Base-by-base conservation (phyloP, 129 eudicot genomes). In the Flaveria brownii region DNA sequence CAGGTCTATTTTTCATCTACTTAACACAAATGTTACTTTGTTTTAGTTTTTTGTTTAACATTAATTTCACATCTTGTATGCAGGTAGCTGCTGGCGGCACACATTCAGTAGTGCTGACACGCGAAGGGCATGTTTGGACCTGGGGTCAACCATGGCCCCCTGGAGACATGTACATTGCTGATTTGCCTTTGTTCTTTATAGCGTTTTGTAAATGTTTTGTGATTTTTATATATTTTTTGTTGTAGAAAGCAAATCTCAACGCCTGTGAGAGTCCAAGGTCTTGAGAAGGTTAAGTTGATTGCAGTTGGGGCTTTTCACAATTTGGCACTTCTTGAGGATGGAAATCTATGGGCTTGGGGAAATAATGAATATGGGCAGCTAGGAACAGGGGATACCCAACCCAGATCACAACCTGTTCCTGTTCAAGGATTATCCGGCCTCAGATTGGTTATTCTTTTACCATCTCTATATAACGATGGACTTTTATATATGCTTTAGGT, bases 61-160 rank as follows among this genome's bases (percentile, higher is more conserved):
- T 65, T 15, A 36, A 55, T 17, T 47, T 20, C 13, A 68, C 50
- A 78, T 75, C 51, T 67, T 74, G 65, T 70, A 41, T 46, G 70
- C 81, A 95, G 99, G 99, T 95, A 26, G 99, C 99, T 85, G 96
- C 99, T 43, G 99, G 99, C 28, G 99, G 99, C 51, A 95, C 99
- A 52, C 99, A 95, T 64, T 95, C 99, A 14, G 99, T 89, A 51
- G 96, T 95, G 55, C 95, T 95, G 25, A 95, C 99, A 76, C 88
- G 77, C 20, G 99, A 89, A 79, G 99, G 99, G 80, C 96, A 89
- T 69, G 96, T 95, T 49, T 95, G 99, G 99, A 89, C 99, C 41
- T 95, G 99, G 99, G 99, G 99, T 68, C 99, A 95, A 83, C 99
- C 99, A 54, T 95, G 99, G 99, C 99, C 99, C 22, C 99, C 99